Percentiles rank a stretch among this genome's conserved stretches.
Evolutionary conservation across 2,329 filamentous ascomycete genomes (phyloP).

Genomic region (Sarocladiaceae sp.): DNA sequence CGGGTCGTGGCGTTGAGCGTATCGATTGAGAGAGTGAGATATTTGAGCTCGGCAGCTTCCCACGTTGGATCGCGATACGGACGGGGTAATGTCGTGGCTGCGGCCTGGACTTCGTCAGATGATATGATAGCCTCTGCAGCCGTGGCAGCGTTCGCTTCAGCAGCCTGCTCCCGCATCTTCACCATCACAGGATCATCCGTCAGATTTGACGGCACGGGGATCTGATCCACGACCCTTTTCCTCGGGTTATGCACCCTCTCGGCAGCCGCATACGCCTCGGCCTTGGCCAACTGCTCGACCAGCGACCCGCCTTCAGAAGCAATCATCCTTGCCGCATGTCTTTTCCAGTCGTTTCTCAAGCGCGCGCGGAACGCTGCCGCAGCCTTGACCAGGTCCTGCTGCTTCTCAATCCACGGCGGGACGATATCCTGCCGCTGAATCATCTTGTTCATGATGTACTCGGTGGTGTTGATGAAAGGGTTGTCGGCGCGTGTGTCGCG

Average conservation of each 20-base stretch:
- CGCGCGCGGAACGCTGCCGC: conserved; percentile 64
- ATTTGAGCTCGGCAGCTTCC: conserved; percentile 65
- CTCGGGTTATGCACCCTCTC: conserved; percentile 62
- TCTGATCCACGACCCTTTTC: conserved; percentile 33
- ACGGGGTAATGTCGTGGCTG: conserved; percentile 21
- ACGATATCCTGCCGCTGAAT: conserved; percentile 94
- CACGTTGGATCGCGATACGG: conserved; percentile 77
- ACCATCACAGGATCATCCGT: conserved; percentile 44
- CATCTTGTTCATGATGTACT: conserved; percentile 98
- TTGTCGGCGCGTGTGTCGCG: conserved; percentile 76
- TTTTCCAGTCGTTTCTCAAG: conserved; percentile 76
- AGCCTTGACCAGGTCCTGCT: conserved; percentile 75
- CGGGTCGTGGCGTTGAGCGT: conserved; percentile 75
- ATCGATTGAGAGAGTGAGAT: conserved; percentile 68
- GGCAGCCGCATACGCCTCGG: conserved; percentile 67
- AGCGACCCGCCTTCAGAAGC: conserved; percentile 69
- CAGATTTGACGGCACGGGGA: conserved; percentile 37
- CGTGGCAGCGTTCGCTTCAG: background rate
- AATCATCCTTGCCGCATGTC: conserved; percentile 75
- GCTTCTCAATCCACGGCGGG: conserved; percentile 98
- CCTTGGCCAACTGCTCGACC: conserved; percentile 63
- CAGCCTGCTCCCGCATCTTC: conserved; percentile 31
- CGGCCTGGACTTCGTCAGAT: background rate
- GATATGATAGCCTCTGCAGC: background rate
- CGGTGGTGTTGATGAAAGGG: conserved; percentile 91